These are phyloP conservation scores for Backusella mclennaniae DNA, from an alignment of 192 early-diverging fungal species.

Conservation along the genomic window DNA sequence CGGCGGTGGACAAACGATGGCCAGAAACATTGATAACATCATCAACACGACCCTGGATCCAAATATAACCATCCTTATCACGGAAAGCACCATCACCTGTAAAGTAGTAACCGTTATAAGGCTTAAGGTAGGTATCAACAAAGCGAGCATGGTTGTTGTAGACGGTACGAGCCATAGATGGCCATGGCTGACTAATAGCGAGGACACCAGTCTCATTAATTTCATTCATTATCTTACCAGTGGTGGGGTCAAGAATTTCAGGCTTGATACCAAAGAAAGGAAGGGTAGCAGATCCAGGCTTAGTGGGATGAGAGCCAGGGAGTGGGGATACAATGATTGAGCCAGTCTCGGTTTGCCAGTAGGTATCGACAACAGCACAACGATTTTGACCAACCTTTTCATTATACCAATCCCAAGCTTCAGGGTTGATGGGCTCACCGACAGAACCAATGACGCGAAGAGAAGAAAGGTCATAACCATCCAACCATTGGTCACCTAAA, in stretches of 20 bases:
- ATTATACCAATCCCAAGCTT: conserved; percentile 97
- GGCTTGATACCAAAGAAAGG: conserved; percentile 96
- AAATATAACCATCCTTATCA: conserved; percentile 93
- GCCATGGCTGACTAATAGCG: conserved; percentile 83
- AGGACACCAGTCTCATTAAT: conserved; percentile 90
- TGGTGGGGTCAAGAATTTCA: conserved; percentile 79
- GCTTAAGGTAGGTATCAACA: conserved; percentile 88
- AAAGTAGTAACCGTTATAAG: conserved; percentile 92
- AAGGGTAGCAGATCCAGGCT: conserved; percentile 92
- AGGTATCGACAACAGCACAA: conserved; percentile 94
- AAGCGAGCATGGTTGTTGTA: conserved; percentile 89
- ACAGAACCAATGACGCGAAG: conserved; percentile 92
- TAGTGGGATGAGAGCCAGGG: conserved; percentile 86
- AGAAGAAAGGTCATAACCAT: conserved; percentile 73
- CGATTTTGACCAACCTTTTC: conserved; percentile 82
- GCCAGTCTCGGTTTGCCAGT: conserved; percentile 93
- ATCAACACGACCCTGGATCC: conserved; percentile 88
- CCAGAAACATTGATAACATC: conserved; percentile 95
- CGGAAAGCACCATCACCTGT: conserved; percentile 91
- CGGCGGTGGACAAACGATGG: conserved; percentile 89
- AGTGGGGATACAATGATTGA: conserved; percentile 87
- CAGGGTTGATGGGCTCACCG: conserved; percentile 96
- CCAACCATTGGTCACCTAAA: conserved; percentile 75
- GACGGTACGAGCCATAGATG: conserved; percentile 88
- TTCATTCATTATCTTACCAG: conserved; percentile 80